Base-by-base conservation (phyloP, 805 yeast genomes). In the Yamadazyma olivae region DNA sequence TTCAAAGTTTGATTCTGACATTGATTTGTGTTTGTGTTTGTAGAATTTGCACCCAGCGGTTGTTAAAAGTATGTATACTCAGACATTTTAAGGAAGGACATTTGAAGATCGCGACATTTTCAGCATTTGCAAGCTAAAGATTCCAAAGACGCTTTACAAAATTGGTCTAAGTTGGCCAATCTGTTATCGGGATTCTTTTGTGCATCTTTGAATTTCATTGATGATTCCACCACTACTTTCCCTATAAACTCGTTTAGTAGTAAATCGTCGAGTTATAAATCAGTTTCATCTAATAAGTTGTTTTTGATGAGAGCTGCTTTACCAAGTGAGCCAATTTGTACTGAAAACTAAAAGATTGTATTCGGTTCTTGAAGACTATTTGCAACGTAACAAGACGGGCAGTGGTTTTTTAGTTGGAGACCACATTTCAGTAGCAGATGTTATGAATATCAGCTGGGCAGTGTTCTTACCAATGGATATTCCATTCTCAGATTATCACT, bases 311-410 rank as follows among this genome's bases (percentile, higher is more conserved):
- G 95, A 42, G 95, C 96, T 5, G 85, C 96, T 0, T 72, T 93
- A 33, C 96, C 99, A 1, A 77, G 91, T 43, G 99, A 93, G 54
- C 96, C 97, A 0, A 81, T 93, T 13, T 93, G 99, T 60, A 93
- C 99, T 0, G 99, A 93, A 57, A 93, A 93, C 61, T 70, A 57
- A 63, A 18, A 61, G 86, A 48, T 62, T 79, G 29, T 70, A 67
- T 43, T 70, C 75, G 6, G 84, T 80, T 21, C 55, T 70, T 41
- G 81, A 80, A 45, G 63, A 57, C 26, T 70, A 74, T 51, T 59
- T 80, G 47, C 56, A 58, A 27, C 57, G 67, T 35, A 78, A 71
- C 48, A n/a, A n/a, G n/a, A n/a, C n/a, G n/a, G 54, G 56, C 5
- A 53, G 56, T 5, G 39, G 34, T 13, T 83, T 59, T 57, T 58